Conservation (phyloP, 2,329 filamentous ascomycete genomes). For the Penicillium sp. region DNA sequence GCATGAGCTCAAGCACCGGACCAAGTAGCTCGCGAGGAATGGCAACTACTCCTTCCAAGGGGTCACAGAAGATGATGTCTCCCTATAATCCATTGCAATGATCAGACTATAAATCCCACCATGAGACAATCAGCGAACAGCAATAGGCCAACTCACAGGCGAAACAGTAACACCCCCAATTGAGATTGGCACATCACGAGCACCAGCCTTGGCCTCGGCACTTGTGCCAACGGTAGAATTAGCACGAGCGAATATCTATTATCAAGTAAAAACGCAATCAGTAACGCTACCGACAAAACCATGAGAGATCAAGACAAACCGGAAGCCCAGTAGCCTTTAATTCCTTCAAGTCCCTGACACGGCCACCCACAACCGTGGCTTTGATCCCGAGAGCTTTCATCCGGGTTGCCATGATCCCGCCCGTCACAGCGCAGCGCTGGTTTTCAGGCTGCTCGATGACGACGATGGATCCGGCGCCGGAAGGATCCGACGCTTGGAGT, state of each 20-base stretch:
- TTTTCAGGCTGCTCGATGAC: slow-evolving; percentile 65
- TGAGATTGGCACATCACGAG: slow-evolving; percentile 42
- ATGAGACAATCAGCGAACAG: neutral
- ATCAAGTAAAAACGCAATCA: slow-evolving; percentile 2
- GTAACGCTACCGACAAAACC: slow-evolving; percentile 1
- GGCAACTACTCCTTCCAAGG: slow-evolving; percentile 66
- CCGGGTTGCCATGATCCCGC: slow-evolving; percentile 72
- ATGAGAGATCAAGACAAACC: slow-evolving; percentile 38
- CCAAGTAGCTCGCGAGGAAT: slow-evolving; percentile 63
- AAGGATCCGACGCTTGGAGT: slow-evolving; percentile 17
- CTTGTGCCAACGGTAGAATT: slow-evolving; percentile 48
- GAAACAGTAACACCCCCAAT: slow-evolving; percentile 44
- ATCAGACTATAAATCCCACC: neutral
- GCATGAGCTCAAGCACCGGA: slow-evolving; percentile 62
- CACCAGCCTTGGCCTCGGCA: slow-evolving; percentile 46
- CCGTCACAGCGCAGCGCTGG: slow-evolving; percentile 69
- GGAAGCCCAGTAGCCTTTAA: slow-evolving; percentile 57
- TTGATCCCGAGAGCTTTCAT: slow-evolving; percentile 63
- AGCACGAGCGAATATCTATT: slow-evolving; percentile 46
- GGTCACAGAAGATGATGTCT: slow-evolving; percentile 70
- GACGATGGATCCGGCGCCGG: slow-evolving; percentile 60
- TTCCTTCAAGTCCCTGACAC: slow-evolving; percentile 66
- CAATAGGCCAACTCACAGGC: slow-evolving; percentile 36
- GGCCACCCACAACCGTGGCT: slow-evolving; percentile 66
- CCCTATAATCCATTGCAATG: slow-evolving; percentile 41